Base-by-base conservation (phyloP, 148 eudicot species). In the Rhododendron simsii region DNA sequence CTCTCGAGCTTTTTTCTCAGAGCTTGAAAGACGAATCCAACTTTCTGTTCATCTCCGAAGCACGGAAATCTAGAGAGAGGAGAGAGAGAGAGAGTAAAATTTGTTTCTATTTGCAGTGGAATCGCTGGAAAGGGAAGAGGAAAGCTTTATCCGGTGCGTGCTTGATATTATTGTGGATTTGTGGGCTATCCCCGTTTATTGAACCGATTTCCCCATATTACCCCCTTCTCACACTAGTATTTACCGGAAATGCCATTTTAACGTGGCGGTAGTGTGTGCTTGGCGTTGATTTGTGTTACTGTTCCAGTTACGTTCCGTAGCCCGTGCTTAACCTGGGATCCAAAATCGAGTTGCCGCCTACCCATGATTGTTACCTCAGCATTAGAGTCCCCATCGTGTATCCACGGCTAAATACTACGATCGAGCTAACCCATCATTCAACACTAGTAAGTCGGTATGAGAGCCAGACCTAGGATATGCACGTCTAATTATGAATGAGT, bases 61-160 rank as follows among this genome's bases (percentile, higher is more conserved):
- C 75, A 82, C 84, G 63, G 84, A 82, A 82, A 23, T 82, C 75
- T 59, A 82, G 74, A 59, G 74, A 61, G 84, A 41, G 51, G 74
- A 61, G 84, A 41, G 51, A 30, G 74, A 82, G 84, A 82, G 84
- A 61, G 73, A n/a, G 50, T 9, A 48, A 13, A 80, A 53, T 16
- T 3, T 53, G 83, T 81, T 82, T 61, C 84, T 47, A 82, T 63
- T 61, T 67, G 41, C 33, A 61, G 84, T 23, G 37, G 65, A 33
- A 53, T 39, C 74, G 74, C 45, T 11, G 7, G 51, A 63, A 53
- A 37, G 21, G 84, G 1, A 23, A 0, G 10, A 48, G 50, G 13
- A 21, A 37, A 13, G 53, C 18, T 23, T 39, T 9, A 37, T 57
- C 48, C 3, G 48, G 69, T 59, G 57, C 57, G 10, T 0, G 51